Percentiles rank a stretch among this genome's conserved stretches.
Conservation (phyloP, 2,329 filamentous ascomycete genomes). For the Calonectria multiphialidica region DNA sequence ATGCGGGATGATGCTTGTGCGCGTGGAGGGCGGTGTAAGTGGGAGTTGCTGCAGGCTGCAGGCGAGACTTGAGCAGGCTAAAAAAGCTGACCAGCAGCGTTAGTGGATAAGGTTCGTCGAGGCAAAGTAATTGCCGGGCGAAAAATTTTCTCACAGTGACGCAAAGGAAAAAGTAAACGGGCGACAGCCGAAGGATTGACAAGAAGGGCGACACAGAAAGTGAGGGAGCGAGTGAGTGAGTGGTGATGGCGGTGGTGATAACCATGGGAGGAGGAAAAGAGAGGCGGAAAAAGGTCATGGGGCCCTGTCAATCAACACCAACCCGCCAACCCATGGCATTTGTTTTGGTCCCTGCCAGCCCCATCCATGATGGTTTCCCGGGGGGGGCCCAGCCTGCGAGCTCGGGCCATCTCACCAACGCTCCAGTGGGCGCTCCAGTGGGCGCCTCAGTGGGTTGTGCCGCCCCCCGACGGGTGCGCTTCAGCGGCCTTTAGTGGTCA, state of each 20-base stretch:
- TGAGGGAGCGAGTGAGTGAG: slow-evolving; percentile 7
- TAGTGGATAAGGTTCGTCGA: slow-evolving; percentile 18
- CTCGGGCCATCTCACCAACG: slow-evolving; percentile 26
- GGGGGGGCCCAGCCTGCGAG: slow-evolving; percentile 28
- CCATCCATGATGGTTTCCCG: slow-evolving; percentile 30
- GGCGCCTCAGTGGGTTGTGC: slow-evolving; percentile 8
- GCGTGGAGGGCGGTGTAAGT: slow-evolving; percentile 45
- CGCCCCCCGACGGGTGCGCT: not conserved
- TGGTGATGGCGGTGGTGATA: not conserved
- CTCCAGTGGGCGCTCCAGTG: slow-evolving; percentile 3
- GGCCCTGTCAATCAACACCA: slow-evolving; percentile 1
- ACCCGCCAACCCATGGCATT: slow-evolving; percentile 20
- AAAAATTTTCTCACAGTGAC: not conserved
- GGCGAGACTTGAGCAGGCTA: slow-evolving; percentile 24
- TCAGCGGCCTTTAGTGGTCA: slow-evolving; percentile 12
- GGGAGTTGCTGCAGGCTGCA: slow-evolving; percentile 37
- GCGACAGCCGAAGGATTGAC: not conserved
- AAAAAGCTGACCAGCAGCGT: slow-evolving; percentile 25
- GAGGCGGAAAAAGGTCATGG: slow-evolving; percentile 10
- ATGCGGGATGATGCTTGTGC: slow-evolving; percentile 41
- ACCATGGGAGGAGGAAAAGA: not conserved
- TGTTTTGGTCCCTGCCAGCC: slow-evolving; percentile 35
- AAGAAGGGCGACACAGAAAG: not conserved
- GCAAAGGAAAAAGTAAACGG: not conserved
- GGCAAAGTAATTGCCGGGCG: slow-evolving; percentile 5